Base-by-base conservation (phyloP, 1,284 basidiomycete genomes). In the Salmacisia buchloeana region DNA sequence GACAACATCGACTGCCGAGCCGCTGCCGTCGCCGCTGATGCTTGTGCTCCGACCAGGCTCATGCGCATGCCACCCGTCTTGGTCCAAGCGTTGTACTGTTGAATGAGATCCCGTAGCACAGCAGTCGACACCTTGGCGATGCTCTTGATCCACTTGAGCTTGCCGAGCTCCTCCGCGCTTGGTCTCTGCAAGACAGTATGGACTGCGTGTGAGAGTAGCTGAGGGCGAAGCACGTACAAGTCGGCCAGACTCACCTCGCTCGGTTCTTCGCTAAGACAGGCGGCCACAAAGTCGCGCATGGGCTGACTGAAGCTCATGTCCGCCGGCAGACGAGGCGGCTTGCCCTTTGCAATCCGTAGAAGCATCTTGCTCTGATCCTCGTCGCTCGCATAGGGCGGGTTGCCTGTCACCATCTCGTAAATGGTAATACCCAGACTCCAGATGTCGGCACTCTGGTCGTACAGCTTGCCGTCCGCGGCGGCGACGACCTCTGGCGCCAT, bases 401-500 rank as follows among this genome's bases (percentile, higher is more conserved):
- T 88, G n/a, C 94, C 94, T 75, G 90, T 94, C 60, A 88, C 86
- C 88, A 97, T 93, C 81, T 97, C 94, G 75, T 63, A 96, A 18
- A 94, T 86, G 79, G 93, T 90, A 75, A 97, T 94, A 5, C 94
- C 94, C 63, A 97, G 81, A 73, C 91, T 93, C 94, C 94, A 97
- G 58, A 97, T 92, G 76, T 97, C 94, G 3, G 94, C 94, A 76
- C 92, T 92, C 34, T 89, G 89, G 75, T 97, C 94, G 80, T 98
- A 98, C 49, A 88, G 84, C 35, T 66, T 67, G 49, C 69, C 69
- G 91, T 90, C 87, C 2, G 89, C 87, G 41, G 88, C 87, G 66
- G 92, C 89, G 18, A 94, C 90, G 4, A 97, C 92, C 81, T 97
- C 94, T 0, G 94, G 94, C 0, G 94, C 94, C 94, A 97, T 97